Base-by-base conservation (phyloP, 192 early-diverging fungal species). In the Backusella westeae region DNA sequence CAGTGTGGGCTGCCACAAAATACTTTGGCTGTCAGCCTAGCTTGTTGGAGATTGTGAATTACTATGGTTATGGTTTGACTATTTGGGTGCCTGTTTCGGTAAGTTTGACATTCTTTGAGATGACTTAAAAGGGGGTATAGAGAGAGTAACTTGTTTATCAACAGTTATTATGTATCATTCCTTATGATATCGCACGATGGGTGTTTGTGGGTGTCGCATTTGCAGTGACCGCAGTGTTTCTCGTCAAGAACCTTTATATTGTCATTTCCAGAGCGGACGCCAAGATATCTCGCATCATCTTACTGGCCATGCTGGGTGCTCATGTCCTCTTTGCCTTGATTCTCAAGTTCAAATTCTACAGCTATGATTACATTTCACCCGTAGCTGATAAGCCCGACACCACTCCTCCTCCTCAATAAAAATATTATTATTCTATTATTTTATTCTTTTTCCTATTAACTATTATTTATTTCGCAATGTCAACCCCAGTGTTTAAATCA, bases 61-160 rank as follows among this genome's bases (percentile, higher is more conserved):
- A 97, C 32, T 97, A 96, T 80, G 98, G 97, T 17, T 99, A 99
- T 80, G 90, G 90, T 4, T 83, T 99, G 83, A 89, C 95, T 8
- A 86, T 97, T 59, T 99, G 97, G 97, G 90, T 99, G 65, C 97
- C 96, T 6, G 91, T 96, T 38, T 91, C 96, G 34, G 92, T 94
- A 83, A 76, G 86, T 76, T 32, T 32, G 32, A 32, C 2, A 32
- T 32, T 32, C 32, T 32, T 32, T 38, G 36, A 1, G 1, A 38
- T 19, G n/a, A 12, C 52, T 69, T 9, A 63, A 3, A 42, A 10
- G 12, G 46, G 35, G 36, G 46, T 1, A 69, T 29, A 52, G n/a
- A 39, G 0, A 15, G 41, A 29, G 35, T 56, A 56, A 56, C n/a
- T 3, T 23, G 7, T 29, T 75, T 26, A 67, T 56, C 36, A 42